Conservation (phyloP, 768 basidiomycete species). For the Tricholoma matsutake region DNA sequence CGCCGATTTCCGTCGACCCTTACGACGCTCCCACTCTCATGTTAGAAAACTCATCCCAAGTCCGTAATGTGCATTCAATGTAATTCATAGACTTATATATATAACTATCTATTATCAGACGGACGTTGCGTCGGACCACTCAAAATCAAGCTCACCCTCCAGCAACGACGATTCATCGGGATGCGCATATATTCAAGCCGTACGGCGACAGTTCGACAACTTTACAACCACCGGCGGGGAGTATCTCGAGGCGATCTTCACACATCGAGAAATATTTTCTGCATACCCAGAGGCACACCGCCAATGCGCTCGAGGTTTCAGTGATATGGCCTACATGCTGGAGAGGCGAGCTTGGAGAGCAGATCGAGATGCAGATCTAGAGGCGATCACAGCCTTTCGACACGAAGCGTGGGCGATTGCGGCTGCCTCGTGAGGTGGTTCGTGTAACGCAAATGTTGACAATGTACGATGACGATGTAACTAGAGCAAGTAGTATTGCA, state of each 20-base stretch:
- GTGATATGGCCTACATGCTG: slow-evolving; percentile 60
- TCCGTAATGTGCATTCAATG: slow-evolving; percentile 17
- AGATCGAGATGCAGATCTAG: slow-evolving; percentile 65
- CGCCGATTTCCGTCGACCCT: neutral
- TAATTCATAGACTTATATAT: neutral
- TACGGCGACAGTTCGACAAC: slow-evolving; percentile 53
- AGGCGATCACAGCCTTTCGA: slow-evolving; percentile 66
- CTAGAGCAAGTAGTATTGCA: neutral
- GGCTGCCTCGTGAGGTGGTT: slow-evolving; percentile 29
- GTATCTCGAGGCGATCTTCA: slow-evolving; percentile 76
- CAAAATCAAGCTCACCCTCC: slow-evolving; percentile 41
- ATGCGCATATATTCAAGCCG: slow-evolving; percentile 60
- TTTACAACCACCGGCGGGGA: slow-evolving; percentile 64
- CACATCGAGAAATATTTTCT: slow-evolving; percentile 66
- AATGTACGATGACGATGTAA: neutral
- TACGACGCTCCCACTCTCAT: slow-evolving; percentile 41
- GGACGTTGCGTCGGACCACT: slow-evolving; percentile 41
- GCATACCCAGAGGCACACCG: slow-evolving; percentile 61
- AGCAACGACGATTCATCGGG: slow-evolving; percentile 39
- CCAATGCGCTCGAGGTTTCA: slow-evolving; percentile 62
- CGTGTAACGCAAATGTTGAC: neutral
- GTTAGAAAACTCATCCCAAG: slow-evolving; percentile 45
- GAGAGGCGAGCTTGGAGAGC: slow-evolving; percentile 67
- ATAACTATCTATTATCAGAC: slow-evolving; percentile 27
- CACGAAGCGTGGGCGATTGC: slow-evolving; percentile 67